phyloP scores from a whole-genome alignment of 2,329 filamentous ascomycete genomes.

The Arthroderma sp. region DNA sequence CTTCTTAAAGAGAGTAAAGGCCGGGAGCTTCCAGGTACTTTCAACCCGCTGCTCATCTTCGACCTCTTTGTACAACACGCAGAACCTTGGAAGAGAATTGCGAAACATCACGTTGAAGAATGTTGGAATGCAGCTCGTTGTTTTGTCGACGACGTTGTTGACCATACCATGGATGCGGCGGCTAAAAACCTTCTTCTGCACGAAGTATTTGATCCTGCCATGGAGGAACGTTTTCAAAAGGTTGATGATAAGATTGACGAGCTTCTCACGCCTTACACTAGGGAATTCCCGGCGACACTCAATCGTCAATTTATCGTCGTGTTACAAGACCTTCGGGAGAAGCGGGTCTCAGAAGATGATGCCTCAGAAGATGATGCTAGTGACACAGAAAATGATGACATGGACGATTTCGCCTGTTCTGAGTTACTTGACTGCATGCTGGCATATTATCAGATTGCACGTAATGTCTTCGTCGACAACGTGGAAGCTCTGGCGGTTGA shows the following conservation, averaged over 20 bases:
- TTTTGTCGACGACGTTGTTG: conserved; percentile 19
- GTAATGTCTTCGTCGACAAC: conserved; percentile 20
- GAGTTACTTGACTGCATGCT: conserved; percentile 24
- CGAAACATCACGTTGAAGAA: conserved; percentile 21
- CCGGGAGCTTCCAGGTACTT: conserved; percentile 46
- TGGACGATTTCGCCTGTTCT: conserved; percentile 21
- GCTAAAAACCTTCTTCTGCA: conserved; percentile 3
- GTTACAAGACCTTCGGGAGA: not conserved
- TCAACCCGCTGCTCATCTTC: conserved; percentile 44
- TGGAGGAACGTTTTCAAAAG: not conserved
- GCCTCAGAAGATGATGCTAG: not conserved
- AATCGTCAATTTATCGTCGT: conserved; percentile 1
- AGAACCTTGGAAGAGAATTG: conserved; percentile 37
- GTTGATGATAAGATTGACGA: conserved; percentile 8
- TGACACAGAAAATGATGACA: conserved; percentile 14
- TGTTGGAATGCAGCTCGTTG: conserved; percentile 21
- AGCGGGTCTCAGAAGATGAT: not conserved
- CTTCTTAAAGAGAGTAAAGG: conserved; percentile 32
- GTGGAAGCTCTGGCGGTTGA: conserved; percentile 22
- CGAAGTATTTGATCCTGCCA: conserved; percentile 6
- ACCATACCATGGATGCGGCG: conserved; percentile 1
- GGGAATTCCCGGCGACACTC: conserved; percentile 5
- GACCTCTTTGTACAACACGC: conserved; percentile 50
- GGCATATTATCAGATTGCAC: conserved; percentile 29
- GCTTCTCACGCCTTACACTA: conserved; percentile 11